Evolutionary conservation across 305 asterid species (phyloP).

Genomic region (Rubia tinctorum): DNA sequence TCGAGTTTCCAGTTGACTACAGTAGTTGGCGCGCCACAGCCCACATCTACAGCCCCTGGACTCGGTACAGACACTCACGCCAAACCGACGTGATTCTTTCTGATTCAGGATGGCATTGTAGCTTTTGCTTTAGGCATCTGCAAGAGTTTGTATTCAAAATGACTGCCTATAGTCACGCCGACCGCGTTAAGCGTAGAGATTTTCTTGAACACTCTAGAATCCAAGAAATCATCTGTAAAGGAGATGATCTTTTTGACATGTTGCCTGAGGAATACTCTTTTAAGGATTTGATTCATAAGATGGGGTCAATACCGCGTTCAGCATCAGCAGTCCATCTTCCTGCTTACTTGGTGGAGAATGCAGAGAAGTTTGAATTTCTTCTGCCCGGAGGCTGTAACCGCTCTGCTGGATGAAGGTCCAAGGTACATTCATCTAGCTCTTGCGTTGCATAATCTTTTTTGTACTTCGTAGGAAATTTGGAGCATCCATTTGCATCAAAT

Average conservation of each 20-base stretch:
- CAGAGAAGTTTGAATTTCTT: conserved; percentile 64
- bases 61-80: conserved; percentile 65
- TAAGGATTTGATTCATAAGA: conserved; percentile 63
- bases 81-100: conserved; percentile 57
- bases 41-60: conserved; percentile 53
- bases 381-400: conserved; percentile 86
- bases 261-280: conserved; percentile 85
- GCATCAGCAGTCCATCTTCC: conserved; percentile 82
- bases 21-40: conserved; percentile 73
- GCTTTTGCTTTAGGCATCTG: conserved; percentile 72
- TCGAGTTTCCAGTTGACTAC: conserved; percentile 76
- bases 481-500: too few relatives aligned
- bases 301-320: conserved; percentile 76
- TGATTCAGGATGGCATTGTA: conserved; percentile 91
- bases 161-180: conserved; percentile 86
- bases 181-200: conserved; percentile 48
- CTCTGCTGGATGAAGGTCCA: conserved; percentile 23
- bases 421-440: not conserved
- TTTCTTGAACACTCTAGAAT: conserved; percentile 56
- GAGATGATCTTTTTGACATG: conserved; percentile 83
- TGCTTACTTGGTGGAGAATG: conserved; percentile 60
- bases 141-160: conserved; percentile 74
- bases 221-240: conserved; percentile 61
- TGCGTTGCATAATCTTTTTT: not conserved
- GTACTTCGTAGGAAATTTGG: not conserved